Evolutionary conservation across 1,284 basidiomycete genomes (phyloP), one percentile per base, ranked within the genome.

Genomic region (Crucibulum cyathiforme): DNA sequence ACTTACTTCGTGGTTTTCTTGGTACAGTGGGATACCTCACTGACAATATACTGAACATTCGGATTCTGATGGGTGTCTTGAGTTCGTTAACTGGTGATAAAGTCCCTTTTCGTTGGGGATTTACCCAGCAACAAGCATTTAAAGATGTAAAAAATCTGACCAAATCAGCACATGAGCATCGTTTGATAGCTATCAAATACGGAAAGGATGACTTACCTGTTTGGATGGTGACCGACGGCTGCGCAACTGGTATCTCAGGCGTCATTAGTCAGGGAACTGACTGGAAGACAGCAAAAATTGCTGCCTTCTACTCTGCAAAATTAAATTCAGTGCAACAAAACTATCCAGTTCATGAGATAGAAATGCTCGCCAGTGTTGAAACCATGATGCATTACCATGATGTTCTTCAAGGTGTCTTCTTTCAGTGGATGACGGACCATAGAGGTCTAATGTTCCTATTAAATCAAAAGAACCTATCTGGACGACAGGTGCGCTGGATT

Each of bases 371-470:
- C 31, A 5, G 31, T 31, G 31, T 31, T 31, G 31, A 31, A 31
- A 31, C 31, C 3, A 31, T 31, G 31, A 31, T 31, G 31, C 31
- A 5, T 31, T 31, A 31, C 31, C 5, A 5, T 31, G 31, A 31
- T 31, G 5, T 31, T 4, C 31, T 31, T 31, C 31, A 31, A 31
- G 77, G 79, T 0, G 50, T 48, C 0, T 39, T 54, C 0, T 80
- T 81, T 36, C 54, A 37, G 0, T 73, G 77, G 67, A 53, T 71
- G 5, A 80, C 73, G 0, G 77, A 81, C 53, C 76, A 81, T 36
- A 74, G 74, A n/a, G 68, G 69, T 0, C 53, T 79, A 0, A 65
- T 71, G 7, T 66, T 72, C 53, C 39, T 80, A 0, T 41, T 68
- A 4, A 58, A 62, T 0, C 77, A 81, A 54, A 69, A 69, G 37